Evolutionary conservation across 768 basidiomycete genomes (phyloP), one percentile per base, ranked within the genome.

Genomic region (Mycena amicta): DNA sequence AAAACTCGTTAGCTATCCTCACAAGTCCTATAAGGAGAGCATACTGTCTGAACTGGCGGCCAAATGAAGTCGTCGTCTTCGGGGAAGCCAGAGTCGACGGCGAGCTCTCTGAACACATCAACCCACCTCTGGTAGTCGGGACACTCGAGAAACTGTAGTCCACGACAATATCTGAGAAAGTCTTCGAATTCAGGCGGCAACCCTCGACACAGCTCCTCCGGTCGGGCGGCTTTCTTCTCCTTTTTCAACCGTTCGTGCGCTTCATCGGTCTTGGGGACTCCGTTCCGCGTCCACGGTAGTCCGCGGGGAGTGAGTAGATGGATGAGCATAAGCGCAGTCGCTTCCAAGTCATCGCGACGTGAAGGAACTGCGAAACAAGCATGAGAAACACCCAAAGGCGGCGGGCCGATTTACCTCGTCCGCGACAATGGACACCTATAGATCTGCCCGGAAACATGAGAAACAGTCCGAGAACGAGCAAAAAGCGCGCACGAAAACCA

Each of bases 291-390:
- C 90, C 90, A 92, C 18, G 83, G 73, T 23, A 92, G 81, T 8
- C 90, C 90, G 16, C 84, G 81, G 2, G 90, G 89, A 5, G 86
- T 92, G 43, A 92, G 77, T 25, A 92, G 78, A 67, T 92, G 90
- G 54, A 92, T 89, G 53, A 92, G 77, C 89, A 92, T 89, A 46
- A 92, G 76, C 2, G 88, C 88, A 20, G 82, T 77, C 0, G 90
- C 89, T 71, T 92, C 90, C 47, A 92, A 78, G 67, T 92, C 90
- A 67, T 92, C 90, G 56, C 90, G 79, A 47, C 90, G 83, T 56
- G 89, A 88, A 20, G 90, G 89, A 40, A 91, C 90, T 92, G 64
- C 52, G 57, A 53, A 53, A 22, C 50, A 39, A 46, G 12, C 13
- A 50, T n/a, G n/a, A n/a, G n/a, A n/a, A n/a, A n/a, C n/a, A n/a